Base-by-base conservation (phyloP, 768 basidiomycete genomes). In the Tremella fuciformis region DNA sequence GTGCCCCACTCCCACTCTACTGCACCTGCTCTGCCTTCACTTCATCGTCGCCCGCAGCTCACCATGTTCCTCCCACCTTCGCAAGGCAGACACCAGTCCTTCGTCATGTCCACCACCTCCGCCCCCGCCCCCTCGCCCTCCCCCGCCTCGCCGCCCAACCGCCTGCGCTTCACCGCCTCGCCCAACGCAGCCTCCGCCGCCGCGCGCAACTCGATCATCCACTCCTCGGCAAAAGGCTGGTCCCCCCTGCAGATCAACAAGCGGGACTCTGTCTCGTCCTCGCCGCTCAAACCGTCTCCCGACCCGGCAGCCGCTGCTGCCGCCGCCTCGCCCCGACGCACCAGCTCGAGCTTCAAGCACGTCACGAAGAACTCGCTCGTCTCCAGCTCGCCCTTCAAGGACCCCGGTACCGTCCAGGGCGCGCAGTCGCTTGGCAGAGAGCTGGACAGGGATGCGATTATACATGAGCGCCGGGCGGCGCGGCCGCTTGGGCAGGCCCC, bases 291-390 rank as follows among this genome's bases (percentile, higher is more conserved):
- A 49, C 67, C 67, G 1, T 68, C 68, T 16, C 57, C 70, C 13
- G 51, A 58, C 21, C 22, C 57, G 24, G 42, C 63, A n/a, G 24
- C 13, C 19, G 22, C 44, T 21, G 53, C 66, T 7, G 21, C 44
- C 55, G 16, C 42, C 37, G 19, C 59, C 54, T 29, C 58, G 3
- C 74, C 74, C n/a, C 58, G 77, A 54, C 56, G 77, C 21, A 73
- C 77, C 4, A 73, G 70, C 42, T 69, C 64, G n/a, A 69, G 65
- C 15, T 78, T 76, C 72, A 78, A 78, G 63, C 77, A 78, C 57
- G 73, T 78, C 38, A 71, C 74, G 13, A 65, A 54, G 34, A 76
- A 77, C 57, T 71, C 70, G 9, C 70, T 78, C 29, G 77, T 78
- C 34, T 71, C 70, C 42, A 77, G 76, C 53, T 75, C 73, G 22